A percentile compares a stretch with the other conserved stretches of the same genome.
Conservation (phyloP, 345 rosid species). For the Hypericum perforatum region DNA sequence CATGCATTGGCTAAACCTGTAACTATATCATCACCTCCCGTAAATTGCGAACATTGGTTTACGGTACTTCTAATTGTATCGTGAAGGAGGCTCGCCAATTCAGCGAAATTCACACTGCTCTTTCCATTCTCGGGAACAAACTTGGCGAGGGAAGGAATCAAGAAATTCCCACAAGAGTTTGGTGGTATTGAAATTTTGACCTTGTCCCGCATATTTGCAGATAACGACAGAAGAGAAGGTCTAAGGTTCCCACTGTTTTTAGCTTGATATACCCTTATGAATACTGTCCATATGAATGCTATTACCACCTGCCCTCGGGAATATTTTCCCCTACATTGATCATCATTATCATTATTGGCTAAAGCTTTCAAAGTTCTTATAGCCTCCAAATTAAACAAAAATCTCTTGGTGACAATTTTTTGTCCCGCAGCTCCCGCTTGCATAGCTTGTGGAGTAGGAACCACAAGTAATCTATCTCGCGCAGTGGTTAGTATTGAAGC, state of each 20-base stretch:
- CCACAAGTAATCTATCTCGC: not conserved
- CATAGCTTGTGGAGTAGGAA: not conserved
- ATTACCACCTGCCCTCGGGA: constrained; percentile 12
- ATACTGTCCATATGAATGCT: constrained; percentile 12
- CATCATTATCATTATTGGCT: not conserved
- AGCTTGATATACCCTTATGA: not conserved
- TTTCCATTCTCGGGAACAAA: not conserved
- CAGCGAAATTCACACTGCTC: not conserved
- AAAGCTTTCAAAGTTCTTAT: constrained; percentile 6
- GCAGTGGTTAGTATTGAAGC: not conserved
- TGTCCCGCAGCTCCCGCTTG: not conserved
- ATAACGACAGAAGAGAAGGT: not conserved
- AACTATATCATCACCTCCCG: not conserved
- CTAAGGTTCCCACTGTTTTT: not conserved
- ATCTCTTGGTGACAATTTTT: constrained; percentile 7
- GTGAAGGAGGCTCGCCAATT: not conserved
- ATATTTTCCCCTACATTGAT: not conserved
- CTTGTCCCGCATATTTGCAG: constrained; percentile 12
- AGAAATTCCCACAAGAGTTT: not conserved
- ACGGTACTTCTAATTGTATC: not conserved
- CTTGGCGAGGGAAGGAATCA: not conserved
- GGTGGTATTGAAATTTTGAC: not conserved
- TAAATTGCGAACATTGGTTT: not conserved
- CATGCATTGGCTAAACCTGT: not conserved
- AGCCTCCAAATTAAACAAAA: constrained; percentile 1